Base-by-base conservation (phyloP, 2,329 filamentous ascomycete species). In the Alternaria sp. region DNA sequence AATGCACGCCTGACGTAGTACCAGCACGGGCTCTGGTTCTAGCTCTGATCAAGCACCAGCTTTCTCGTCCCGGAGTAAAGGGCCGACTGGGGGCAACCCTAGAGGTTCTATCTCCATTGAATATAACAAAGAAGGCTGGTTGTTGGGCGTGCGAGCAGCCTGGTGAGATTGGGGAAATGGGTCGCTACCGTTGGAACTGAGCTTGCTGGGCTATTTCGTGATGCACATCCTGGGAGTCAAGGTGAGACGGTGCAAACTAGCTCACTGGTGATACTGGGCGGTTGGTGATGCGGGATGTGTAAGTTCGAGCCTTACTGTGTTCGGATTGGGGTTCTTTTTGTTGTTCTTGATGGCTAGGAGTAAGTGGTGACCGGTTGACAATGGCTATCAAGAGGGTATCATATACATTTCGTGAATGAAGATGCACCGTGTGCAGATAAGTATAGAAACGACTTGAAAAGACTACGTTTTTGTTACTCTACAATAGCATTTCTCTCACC, bases 321-420 rank as follows among this genome's bases (percentile, higher is more conserved):
- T 41, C n/a, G 0, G 15, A 10, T n/a, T 2, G 15, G 15, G 15
- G 1, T 41, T 41, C 9, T 41, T 41, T 41, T 41, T 41, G 37
- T 18, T 41, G n/a, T 0, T 18, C 6, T 18, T 3, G 2, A 18
- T 11, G 9, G 37, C 9, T 4, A 41, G n/a, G 1, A 0, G 0
- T 11, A 41, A 0, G 37, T 3, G 15, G 2, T 10, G 33, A 1
- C 11, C 2, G 33, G 4, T 41, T 41, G 4, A 5, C 9, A 2
- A 2, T 37, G 8, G 33, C 4, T 41, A 10, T 3, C 1, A 1
- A n/a, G 33, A 41, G 33, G 4, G 33, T 0, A 5, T 1, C 0
- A 0, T 10, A 10, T n/a, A 1, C 5, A 2, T 10, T 2, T 37
- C 2, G 33, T 9, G 8, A 37, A 37, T 5, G 4, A 37, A 37